Evolutionary conservation across 257 asterid species (phyloP), one percentile per base, ranked within the genome.

Genomic region (Solanum sparsipilum): DNA sequence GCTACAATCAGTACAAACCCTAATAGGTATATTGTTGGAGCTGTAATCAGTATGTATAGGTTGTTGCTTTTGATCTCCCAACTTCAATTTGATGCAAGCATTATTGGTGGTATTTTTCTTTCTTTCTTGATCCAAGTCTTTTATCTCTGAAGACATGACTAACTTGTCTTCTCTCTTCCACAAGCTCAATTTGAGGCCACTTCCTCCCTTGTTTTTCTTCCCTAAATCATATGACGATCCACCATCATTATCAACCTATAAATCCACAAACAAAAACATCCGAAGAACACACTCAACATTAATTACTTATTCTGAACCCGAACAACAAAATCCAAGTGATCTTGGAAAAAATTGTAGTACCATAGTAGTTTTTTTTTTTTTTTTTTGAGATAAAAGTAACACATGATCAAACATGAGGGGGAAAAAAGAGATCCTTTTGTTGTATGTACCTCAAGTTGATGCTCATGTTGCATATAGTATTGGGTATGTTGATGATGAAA

Each of bases 1-100:
- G 94, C 91, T 93, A 90, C 99, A 97, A 91, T 97, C 97, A 32
- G 97, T 76, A 87, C 99, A 97, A 94, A 96, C 98, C 99, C 98
- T 97, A 95, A 93, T 92, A 86, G 96, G 96, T 88, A 87, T 84
- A 85, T 76, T 90, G 88, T 90, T 92, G 94, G 92, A 89, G 88
- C 89, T 90, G 89, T 91, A 84, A 85, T 94, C 96, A 74, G 91
- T 88, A 86, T 91, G 97, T 79, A 20, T 58, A 20, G 27, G 70
- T 63, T 88, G 84, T 48, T 87, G 91, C 86, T 88, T 85, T 46
- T 89, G 88, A 88, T 91, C 90, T 76, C 90, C 91, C 20, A 83
- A 7, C 88, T 92, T 90, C 44, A 60, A 63, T 89, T 85, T 96
- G 94, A 52, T 92, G 90, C 96, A 92, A 9, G 29, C 70, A 63